Percentiles rank a stretch among this genome's conserved stretches.
Conservation (phyloP, 2,329 filamentous ascomycete species). For the Colletotrichum filicis region DNA sequence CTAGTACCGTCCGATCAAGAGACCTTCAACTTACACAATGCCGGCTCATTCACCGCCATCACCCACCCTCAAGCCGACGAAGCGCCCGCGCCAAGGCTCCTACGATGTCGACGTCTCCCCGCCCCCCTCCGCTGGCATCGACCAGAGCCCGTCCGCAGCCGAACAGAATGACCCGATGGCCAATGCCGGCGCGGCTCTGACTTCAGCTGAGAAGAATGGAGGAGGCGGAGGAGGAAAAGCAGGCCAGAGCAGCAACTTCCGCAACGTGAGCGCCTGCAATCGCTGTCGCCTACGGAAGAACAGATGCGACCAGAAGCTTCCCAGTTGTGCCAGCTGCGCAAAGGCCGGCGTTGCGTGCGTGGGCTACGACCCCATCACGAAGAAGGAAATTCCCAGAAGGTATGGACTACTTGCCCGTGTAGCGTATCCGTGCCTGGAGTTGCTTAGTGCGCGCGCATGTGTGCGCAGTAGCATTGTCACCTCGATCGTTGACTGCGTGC, state of each 20-base stretch:
- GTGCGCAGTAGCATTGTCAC: neutral
- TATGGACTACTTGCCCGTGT: conserved; percentile 62
- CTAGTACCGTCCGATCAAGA: neutral
- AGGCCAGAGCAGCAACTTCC: conserved; percentile 75
- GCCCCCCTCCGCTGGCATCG: conserved; percentile 48
- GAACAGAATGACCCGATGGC: conserved; percentile 40
- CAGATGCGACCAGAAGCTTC: conserved; percentile 91
- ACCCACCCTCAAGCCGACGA: conserved; percentile 62
- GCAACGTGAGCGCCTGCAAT: conserved; percentile 95
- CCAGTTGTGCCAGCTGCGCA: conserved; percentile 90
- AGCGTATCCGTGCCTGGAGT: neutral
- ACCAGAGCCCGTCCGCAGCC: conserved; percentile 46
- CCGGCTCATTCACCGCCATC: conserved; percentile 60
- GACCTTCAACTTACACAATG: conserved; percentile 46
- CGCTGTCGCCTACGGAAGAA: conserved; percentile 93
- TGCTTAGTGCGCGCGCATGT: neutral
- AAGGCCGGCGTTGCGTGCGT: conserved; percentile 94
- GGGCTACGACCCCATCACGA: conserved; percentile 95
- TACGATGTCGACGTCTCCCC: conserved; percentile 55
- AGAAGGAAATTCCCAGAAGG: conserved; percentile 92
- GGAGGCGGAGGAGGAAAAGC: conserved; percentile 49
- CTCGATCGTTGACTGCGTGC: neutral
- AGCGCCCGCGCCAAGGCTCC: conserved; percentile 67
- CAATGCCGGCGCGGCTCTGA: conserved; percentile 41
- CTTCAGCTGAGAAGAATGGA: conserved; percentile 41